phyloP scores from a whole-genome alignment of 1,139 yeast species.

The Candida albicans region DNA sequence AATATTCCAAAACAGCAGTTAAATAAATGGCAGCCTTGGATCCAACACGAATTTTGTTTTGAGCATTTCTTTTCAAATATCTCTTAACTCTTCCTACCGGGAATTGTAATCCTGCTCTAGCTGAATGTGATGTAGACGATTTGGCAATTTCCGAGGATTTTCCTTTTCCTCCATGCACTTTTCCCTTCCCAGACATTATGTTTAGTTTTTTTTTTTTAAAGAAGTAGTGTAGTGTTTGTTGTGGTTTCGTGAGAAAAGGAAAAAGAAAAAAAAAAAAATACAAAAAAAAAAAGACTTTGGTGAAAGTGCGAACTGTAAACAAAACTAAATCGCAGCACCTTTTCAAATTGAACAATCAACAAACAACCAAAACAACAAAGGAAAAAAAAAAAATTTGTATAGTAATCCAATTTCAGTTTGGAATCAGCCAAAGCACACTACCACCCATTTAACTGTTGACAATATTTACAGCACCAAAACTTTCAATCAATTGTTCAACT shows the following conservation, averaged over 20 bases:
- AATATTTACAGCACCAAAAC: constrained; percentile 44
- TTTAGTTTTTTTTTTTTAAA: background rate
- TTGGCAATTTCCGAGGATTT: constrained; percentile 75
- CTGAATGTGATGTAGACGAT: constrained; percentile 81
- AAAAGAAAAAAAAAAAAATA: constrained; percentile 9
- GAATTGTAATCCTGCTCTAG: constrained; percentile 96
- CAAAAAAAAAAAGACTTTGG: constrained; percentile 6
- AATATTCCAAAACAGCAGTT: constrained; percentile 94
- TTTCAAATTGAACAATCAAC: no score
- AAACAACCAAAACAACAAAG: constrained; percentile 10
- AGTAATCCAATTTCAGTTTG: no score
- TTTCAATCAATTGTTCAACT: constrained; percentile 49
- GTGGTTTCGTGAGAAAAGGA: constrained; percentile 11
- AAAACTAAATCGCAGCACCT: background rate
- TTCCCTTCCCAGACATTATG: constrained; percentile 78
- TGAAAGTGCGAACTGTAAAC: constrained; percentile 1
- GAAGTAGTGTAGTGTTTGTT: constrained; percentile 4
- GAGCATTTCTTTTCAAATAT: constrained; percentile 87
- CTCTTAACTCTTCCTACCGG: constrained; percentile 99
- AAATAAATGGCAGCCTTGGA: constrained; percentile 96
- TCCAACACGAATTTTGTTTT: constrained; percentile 93
- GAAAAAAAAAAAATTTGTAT: background rate
- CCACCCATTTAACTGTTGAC: constrained; percentile 32
- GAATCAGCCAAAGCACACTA: constrained; percentile 1
- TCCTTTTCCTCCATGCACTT: constrained; percentile 97